These are phyloP conservation scores for Chaetothyriales sp. DNA, from an alignment of 2,329 filamentous ascomycete genomes.

Conservation along the genomic window DNA sequence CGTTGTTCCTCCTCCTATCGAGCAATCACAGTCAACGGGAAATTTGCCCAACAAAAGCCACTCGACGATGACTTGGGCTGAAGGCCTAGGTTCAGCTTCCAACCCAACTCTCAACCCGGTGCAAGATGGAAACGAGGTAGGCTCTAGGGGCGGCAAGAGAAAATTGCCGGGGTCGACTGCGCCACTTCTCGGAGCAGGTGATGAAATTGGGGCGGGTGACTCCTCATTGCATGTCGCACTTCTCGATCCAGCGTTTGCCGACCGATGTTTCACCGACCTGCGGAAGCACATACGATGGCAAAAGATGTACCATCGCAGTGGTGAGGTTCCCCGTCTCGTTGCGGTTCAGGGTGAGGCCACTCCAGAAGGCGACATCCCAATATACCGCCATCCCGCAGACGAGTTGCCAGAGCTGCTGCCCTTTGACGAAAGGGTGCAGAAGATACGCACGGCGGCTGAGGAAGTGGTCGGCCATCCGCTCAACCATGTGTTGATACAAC, in stretches of 20 bases:
- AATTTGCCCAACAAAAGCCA: neutral
- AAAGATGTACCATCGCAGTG: slow-evolving; percentile 81
- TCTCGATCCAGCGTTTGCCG: slow-evolving; percentile 48
- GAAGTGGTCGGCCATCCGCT: slow-evolving; percentile 60
- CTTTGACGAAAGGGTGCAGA: slow-evolving; percentile 60
- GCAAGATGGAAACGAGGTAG: neutral
- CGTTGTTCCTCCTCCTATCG: neutral
- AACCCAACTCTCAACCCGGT: neutral
- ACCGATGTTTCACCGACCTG: slow-evolving; percentile 29
- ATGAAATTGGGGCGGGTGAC: slow-evolving; percentile 63
- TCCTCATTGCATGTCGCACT: slow-evolving; percentile 60
- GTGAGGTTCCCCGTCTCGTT: slow-evolving; percentile 80
- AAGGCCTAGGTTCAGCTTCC: neutral
- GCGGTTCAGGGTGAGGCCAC: slow-evolving; percentile 68
- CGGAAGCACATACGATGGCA: slow-evolving; percentile 64
- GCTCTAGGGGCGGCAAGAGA: neutral
- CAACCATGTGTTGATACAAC: slow-evolving; percentile 86
- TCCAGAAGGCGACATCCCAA: slow-evolving; percentile 56
- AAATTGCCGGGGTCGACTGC: neutral
- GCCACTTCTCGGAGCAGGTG: slow-evolving; percentile 27
- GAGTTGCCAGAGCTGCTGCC: slow-evolving; percentile 63
- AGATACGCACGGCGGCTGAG: slow-evolving; percentile 57
- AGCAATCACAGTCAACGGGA: neutral
- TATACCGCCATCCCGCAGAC: slow-evolving; percentile 92
- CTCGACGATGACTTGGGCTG: neutral